A percentile compares a stretch with the other conserved stretches of the same genome.
These are phyloP conservation scores for Yamadazyma oceani DNA, from an alignment of 1,139 yeast species.

Conservation along the genomic window DNA sequence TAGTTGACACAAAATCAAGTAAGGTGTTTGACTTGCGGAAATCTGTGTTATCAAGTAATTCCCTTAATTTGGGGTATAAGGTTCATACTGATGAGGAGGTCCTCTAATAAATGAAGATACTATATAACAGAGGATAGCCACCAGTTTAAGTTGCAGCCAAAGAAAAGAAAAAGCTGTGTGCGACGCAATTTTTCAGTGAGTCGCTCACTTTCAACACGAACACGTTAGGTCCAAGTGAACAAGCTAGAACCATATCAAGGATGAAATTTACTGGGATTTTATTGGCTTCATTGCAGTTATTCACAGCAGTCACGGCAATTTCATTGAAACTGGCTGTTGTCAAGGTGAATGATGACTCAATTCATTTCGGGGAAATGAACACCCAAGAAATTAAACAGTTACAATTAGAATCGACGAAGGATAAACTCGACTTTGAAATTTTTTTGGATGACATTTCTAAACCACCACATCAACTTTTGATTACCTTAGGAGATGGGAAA, in stretches of 20 bases:
- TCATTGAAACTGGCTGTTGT: constrained; percentile 30
- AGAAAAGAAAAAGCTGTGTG: too few relatives aligned
- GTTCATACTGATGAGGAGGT: constrained; percentile 1
- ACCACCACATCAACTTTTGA: constrained; percentile 29
- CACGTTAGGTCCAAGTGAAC: constrained; percentile 5
- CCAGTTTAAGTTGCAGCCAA: constrained; percentile 2
- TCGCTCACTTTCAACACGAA: not conserved
- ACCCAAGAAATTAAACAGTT: constrained; percentile 37
- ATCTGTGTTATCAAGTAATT: not conserved
- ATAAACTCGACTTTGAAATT: constrained; percentile 31
- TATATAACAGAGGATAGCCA: too few relatives aligned
- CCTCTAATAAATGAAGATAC: not conserved
- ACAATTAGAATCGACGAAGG: constrained; percentile 32
- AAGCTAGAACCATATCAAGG: too few relatives aligned
- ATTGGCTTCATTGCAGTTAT: constrained; percentile 1
- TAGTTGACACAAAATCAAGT: not conserved
- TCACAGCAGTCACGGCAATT: constrained; percentile 21
- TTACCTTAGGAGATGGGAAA: constrained; percentile 27
- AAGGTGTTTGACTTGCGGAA: not conserved
- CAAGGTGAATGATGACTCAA: constrained; percentile 24
- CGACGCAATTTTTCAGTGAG: not conserved
- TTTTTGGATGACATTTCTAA: constrained; percentile 25
- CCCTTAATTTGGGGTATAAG: not conserved
- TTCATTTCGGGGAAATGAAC: constrained; percentile 36
- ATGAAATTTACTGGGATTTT: constrained; percentile 6